Percentiles rank a stretch among this genome's conserved stretches.
Conservation (phyloP, 139 green algal genomes). For the Tetraselmis chui region DNA sequence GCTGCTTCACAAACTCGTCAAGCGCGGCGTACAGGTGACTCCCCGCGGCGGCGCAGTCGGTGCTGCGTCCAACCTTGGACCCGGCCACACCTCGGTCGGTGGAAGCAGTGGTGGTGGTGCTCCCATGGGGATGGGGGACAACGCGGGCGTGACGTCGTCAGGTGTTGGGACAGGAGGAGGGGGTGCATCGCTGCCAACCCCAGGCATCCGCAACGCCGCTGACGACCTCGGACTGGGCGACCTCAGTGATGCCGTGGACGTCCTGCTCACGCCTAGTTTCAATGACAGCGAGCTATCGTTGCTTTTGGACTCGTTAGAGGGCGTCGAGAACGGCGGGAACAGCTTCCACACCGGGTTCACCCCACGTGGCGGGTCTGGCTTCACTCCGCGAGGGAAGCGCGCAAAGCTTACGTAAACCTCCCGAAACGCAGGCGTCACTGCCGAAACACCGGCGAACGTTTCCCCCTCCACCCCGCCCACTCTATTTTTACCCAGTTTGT, state of each 20-base stretch:
- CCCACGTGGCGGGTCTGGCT: too few species aligned
- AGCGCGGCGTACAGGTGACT: neutral
- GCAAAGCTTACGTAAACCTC: neutral
- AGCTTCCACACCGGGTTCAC: neutral
- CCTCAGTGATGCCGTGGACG: neutral
- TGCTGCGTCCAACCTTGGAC: neutral
- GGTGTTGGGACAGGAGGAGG: too few species aligned
- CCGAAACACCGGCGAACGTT: neutral
- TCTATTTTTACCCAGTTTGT: neutral
- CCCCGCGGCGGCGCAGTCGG: neutral
- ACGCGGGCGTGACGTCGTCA: too few species aligned
- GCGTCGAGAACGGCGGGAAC: neutral
- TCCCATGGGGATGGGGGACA: neutral
- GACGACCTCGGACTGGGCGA: neutral
- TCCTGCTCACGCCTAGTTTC: conserved; percentile 19
- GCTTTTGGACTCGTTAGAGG: conserved; percentile 24
- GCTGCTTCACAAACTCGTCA: conserved; percentile 18
- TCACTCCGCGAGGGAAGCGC: neutral
- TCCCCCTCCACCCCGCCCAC: neutral
- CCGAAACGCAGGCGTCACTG: neutral
- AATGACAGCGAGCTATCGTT: conserved; percentile 19
- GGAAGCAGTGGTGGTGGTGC: too few species aligned
- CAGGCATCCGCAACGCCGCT: neutral
- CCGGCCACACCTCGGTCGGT: too few species aligned
- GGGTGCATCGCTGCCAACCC: neutral